Evolutionary conservation across 1,284 basidiomycete genomes (phyloP), one percentile per base, ranked within the genome.

Genomic region (Phlebopus sp.): DNA sequence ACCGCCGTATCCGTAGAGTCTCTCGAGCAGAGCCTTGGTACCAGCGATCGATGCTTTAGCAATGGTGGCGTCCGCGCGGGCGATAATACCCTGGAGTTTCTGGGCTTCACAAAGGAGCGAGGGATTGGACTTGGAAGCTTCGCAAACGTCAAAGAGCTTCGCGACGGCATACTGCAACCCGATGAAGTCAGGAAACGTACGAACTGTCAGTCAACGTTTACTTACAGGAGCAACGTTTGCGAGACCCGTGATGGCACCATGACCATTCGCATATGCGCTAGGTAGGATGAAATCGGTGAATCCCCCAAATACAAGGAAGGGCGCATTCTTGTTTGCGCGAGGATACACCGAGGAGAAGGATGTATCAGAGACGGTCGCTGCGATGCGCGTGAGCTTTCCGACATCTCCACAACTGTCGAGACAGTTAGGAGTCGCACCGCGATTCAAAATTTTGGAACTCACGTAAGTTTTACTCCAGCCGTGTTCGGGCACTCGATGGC

Each of bases 381-480:
- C 82, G 55, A 96, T 86, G 49, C 92, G 80, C 19, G 87, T 90
- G 57, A 94, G 77, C 70, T 96, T 96, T 47, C 92, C 92, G 51
- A 96, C 88, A 55, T 88, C 89, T 36, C 90, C 91, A 61, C 92
- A 95, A 25, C 89, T 91, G 59, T 29, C 39, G 36, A 32, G 15
- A 41, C 40, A 25, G n/a, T 49, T 3, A 60, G 31, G 27, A 38
- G 36, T 41, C 17, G 14, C 7, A 54, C 32, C 18, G 46, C 7
- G 35, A 27, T 14, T 8, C 40, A 34, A 44, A 38, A 17, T 21
- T 35, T n/a, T 37, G 30, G 32, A 14, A 77, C 84, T 37, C 66
- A 88, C 82, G 91, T 94, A 55, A 94, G 78, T 69, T 95, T 96
- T 51, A 93, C 85, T 27, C 92, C 92, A 60, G 79, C 84, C 32